A percentile compares a stretch with the other conserved stretches of the same genome.
Conservation (phyloP, 1,139 yeast genomes). For the Saccharomyces pastorianus region DNA sequence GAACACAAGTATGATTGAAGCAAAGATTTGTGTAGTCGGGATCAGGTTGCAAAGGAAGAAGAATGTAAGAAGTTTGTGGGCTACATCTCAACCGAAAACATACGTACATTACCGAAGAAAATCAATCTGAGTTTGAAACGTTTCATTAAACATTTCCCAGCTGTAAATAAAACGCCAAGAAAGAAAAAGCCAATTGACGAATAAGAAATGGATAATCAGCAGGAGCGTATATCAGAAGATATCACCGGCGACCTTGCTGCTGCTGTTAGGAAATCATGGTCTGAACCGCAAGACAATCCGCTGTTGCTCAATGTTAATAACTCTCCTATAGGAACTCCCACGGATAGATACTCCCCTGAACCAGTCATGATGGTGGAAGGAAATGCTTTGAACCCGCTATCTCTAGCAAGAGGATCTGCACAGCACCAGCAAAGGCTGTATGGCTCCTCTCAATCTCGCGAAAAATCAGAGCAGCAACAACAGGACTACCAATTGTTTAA, state of each 20-base stretch:
- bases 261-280: slow-evolving; percentile 31
- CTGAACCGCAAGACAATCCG: slow-evolving; percentile 21
- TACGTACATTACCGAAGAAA: neutral
- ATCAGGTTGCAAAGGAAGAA: neutral
- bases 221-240: slow-evolving; percentile 6
- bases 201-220: slow-evolving; percentile 6
- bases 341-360: neutral
- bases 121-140: neutral
- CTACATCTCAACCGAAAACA: too few relatives aligned
- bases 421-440: slow-evolving; percentile 1
- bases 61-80: neutral
- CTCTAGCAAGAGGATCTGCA: slow-evolving; percentile 8
- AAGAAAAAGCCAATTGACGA: neutral
- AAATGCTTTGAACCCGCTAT: neutral
- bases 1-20: neutral
- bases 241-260: slow-evolving; percentile 23
- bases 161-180: neutral
- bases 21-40: neutral
- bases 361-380: neutral
- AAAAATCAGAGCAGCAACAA: neutral
- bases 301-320: slow-evolving; percentile 1
- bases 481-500: slow-evolving; percentile 24
- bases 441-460: neutral
- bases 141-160: neutral
- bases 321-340: slow-evolving; percentile 19